phyloP scores from a whole-genome alignment of 2,329 filamentous ascomycete genomes.

The Fonsecaea erecta region DNA sequence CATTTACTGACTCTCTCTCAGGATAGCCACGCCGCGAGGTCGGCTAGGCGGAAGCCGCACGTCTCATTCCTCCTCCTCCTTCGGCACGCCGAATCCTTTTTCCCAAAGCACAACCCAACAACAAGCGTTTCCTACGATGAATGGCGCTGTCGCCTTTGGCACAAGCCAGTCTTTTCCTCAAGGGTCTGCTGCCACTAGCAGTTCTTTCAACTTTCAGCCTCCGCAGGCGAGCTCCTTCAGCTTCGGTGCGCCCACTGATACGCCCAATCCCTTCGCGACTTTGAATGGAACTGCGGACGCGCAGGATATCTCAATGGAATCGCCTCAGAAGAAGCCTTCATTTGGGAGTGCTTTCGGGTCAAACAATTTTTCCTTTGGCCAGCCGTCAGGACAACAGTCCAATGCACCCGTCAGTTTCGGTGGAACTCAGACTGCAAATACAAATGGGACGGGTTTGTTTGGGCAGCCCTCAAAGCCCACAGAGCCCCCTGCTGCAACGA shows the following conservation, averaged over 20 bases:
- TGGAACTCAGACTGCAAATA: conserved; percentile 15
- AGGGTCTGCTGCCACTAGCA: conserved; percentile 15
- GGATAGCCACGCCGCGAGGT: conserved; percentile 32
- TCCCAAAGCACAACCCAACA: conserved; percentile 21
- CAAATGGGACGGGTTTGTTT: conserved; percentile 25
- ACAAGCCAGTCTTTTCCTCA: conserved; percentile 30
- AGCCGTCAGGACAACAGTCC: conserved; percentile 24
- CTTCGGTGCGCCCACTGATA: conserved; percentile 25
- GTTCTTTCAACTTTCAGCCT: conserved; percentile 32
- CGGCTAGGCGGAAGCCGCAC: conserved; percentile 26
- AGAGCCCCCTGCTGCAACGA: conserved; percentile 16
- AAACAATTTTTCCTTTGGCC: conserved; percentile 32
- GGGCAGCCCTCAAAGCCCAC: conserved; percentile 18
- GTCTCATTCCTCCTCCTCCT: conserved; percentile 22
- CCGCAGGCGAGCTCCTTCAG: conserved; percentile 34
- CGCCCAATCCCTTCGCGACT: conserved; percentile 35
- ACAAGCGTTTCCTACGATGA: conserved; percentile 24
- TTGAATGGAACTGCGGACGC: conserved; percentile 30
- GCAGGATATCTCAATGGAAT: conserved; percentile 35
- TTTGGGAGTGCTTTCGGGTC: conserved; percentile 27
- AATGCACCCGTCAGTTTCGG: conserved; percentile 23
- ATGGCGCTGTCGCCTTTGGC: conserved; percentile 27
- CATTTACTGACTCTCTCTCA: conserved; percentile 19
- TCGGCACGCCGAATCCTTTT: conserved; percentile 19
- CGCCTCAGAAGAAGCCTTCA: conserved; percentile 33